Base-by-base conservation (phyloP, 176 grass and related monocot genomes). In the Metroxylon sagu region DNA sequence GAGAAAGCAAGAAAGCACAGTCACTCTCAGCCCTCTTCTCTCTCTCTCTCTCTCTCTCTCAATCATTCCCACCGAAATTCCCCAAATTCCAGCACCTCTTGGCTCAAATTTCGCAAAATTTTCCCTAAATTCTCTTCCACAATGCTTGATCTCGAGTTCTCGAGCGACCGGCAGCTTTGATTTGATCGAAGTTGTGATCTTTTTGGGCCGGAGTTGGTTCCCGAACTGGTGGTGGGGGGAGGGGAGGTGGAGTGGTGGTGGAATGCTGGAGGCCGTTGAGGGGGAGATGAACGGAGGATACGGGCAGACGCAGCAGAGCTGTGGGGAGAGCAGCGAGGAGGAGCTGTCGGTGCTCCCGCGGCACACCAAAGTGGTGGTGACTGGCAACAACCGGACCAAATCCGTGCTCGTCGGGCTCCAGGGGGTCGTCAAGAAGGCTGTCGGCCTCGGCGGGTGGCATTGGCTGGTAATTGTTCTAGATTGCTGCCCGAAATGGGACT, bases 401-500 rank as follows among this genome's bases (percentile, higher is more conserved):
- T 89, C 86, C 12, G 86, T 89, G 65, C 81, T 89, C 23, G 80
- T 89, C n/a, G 86, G 86, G 10, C 61, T 89, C 23, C 77, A 81
- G 48, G 86, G 86, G 0, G 81, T 89, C 14, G 86, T 89, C 43
- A 89, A 89, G 86, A 89, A 89, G 56, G 81, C 81, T 16, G 86
- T 89, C 48, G 86, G 86, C 3, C 81, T 89, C 16, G 86, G 81
- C 6, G 86, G 86, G 12, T 89, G 86, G 86, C 86, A 89, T 89
- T 89, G 86, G 86, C 77, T 89, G 81, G 86, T 89, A 81, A 77
- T 65, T 80, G 19, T 14, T 7, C 12, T 0, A 7, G 5, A 26
- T 14, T 18, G 5, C 17, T 60, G 15, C 16, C 4, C 5, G 17
- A 60, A 60, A 60, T 60, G 27, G 27, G 58, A 16, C n/a, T n/a